Percentiles rank a stretch among this genome's conserved stretches.
Conservation (phyloP, 352 stramenopile genomes). For the Globisporangium carolinianum region DNA sequence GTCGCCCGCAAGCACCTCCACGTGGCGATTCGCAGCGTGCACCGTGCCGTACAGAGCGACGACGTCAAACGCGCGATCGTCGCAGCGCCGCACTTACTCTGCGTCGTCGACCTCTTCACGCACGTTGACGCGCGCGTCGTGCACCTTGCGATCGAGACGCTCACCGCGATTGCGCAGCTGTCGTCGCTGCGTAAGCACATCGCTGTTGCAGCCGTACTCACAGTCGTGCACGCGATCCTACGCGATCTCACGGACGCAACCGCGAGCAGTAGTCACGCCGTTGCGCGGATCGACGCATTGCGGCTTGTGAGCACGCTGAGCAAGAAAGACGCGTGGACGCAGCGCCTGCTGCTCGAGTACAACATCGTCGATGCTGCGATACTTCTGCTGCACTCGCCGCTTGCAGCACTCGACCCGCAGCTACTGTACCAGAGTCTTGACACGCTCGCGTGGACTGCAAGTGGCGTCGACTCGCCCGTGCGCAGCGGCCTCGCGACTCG, state of each 20-base stretch:
- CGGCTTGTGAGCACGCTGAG: conserved; percentile 30
- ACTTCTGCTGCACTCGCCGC: conserved; percentile 38
- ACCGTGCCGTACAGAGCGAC: conserved; percentile 18
- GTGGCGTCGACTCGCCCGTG: conserved; percentile 20
- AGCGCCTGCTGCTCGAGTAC: conserved; percentile 47
- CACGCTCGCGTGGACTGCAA: conserved; percentile 48
- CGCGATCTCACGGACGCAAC: conserved; percentile 19
- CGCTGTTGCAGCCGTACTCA: conserved; percentile 36
- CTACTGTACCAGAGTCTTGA: conserved; percentile 42
- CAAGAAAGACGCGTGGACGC: conserved; percentile 37
- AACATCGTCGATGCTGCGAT: conserved; percentile 42
- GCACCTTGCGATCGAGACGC: conserved; percentile 25
- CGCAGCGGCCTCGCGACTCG: conserved; percentile 31
- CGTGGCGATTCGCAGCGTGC: conserved; percentile 19
- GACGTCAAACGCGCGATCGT: conserved; percentile 28
- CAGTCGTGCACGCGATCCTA: conserved; percentile 27
- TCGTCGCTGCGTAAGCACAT: conserved; percentile 20
- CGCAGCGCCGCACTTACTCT: conserved; percentile 32
- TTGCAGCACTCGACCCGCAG: conserved; percentile 22
- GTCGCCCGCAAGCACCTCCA: conserved; percentile 23
- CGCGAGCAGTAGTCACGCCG: conserved; percentile 3
- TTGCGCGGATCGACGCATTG: conserved; percentile 33
- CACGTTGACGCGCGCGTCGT: conserved; percentile 31
- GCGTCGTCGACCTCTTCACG: conserved; percentile 35
- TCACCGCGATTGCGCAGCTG: conserved; percentile 26